Evolutionary conservation across 2,329 filamentous ascomycete species (phyloP).

Genomic region (Cordyceps tenuipes): DNA sequence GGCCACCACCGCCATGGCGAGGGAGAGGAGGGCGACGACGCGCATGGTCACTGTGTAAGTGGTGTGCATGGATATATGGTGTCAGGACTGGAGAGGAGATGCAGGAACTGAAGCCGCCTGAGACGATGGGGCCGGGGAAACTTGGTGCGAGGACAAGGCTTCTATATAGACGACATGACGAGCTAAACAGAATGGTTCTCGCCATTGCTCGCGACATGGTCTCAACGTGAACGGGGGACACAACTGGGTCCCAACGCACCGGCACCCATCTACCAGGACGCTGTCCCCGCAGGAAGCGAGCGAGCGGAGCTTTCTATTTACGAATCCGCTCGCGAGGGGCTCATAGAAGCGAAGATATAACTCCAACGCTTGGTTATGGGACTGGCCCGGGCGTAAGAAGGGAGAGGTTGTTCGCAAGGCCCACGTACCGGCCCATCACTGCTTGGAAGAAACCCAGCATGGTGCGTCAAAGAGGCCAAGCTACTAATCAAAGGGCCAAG

Average conservation of each 20-base stretch:
- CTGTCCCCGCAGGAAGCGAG: neutral
- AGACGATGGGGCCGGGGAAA: neutral
- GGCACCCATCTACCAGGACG: neutral
- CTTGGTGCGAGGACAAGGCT: neutral
- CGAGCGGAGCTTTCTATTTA: neutral
- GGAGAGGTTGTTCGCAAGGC: too few species aligned
- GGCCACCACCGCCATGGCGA: slow-evolving; percentile 20
- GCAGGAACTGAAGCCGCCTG: neutral
- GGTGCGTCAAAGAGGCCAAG: too few species aligned
- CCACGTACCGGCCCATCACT: too few species aligned
- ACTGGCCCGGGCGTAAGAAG: neutral
- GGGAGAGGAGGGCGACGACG: slow-evolving; percentile 19
- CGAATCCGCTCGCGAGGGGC: neutral
- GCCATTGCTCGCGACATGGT: neutral
- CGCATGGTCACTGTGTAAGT: slow-evolving; percentile 16
- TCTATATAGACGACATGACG: neutral
- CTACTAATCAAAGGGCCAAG: too few species aligned
- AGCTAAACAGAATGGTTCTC: neutral
- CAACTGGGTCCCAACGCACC: neutral
- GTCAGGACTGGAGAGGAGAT: neutral
- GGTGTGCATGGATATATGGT: neutral
- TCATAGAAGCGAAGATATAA: neutral
- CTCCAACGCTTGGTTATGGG: neutral
- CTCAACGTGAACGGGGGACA: neutral
- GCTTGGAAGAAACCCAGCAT: too few species aligned